phyloP scores from a whole-genome alignment of 169 alveolate species.

The Eimeria mitis region DNA sequence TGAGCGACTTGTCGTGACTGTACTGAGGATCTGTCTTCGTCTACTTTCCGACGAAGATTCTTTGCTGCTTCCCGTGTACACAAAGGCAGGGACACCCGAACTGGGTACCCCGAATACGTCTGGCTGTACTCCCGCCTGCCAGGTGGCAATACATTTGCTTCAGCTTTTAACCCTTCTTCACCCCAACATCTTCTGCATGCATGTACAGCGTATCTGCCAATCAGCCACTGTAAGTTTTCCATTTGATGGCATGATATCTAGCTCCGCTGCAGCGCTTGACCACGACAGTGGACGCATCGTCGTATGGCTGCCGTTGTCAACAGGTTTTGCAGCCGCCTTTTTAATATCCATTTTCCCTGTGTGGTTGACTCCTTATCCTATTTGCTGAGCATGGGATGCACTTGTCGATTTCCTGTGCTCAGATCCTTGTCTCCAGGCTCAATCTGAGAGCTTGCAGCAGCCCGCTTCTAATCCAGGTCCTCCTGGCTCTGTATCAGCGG shows the following conservation, averaged over 20 bases:
- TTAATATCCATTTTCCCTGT: background rate
- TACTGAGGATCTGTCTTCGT: slow-evolving; percentile 71
- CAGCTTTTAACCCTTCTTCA: slow-evolving; percentile 74
- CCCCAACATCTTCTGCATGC: slow-evolving; percentile 80
- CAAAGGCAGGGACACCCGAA: background rate
- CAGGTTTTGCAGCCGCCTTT: background rate
- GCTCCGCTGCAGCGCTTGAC: background rate
- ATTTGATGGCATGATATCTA: too few species aligned
- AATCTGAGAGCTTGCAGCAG: slow-evolving; percentile 61
- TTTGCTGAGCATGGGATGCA: background rate
- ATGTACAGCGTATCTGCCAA: slow-evolving; percentile 68
- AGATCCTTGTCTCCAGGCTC: slow-evolving; percentile 69
- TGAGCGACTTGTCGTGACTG: slow-evolving; percentile 78
- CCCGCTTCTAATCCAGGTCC: slow-evolving; percentile 66
- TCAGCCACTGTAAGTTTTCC: slow-evolving; percentile 40
- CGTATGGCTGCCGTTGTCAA: background rate
- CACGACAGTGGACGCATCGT: background rate
- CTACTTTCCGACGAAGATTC: slow-evolving; percentile 43
- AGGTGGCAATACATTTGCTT: slow-evolving; percentile 52
- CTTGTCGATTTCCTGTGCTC: background rate
- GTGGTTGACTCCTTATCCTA: background rate
- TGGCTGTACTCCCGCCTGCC: slow-evolving; percentile 44
- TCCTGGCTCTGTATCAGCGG: slow-evolving; percentile 70
- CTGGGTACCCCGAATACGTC: background rate
- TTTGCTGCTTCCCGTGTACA: slow-evolving; percentile 51